A percentile compares a stretch with the other conserved stretches of the same genome.
Evolutionary conservation across 352 stramenopile species (phyloP).

Genomic region (Phytophthora uliginosa): DNA sequence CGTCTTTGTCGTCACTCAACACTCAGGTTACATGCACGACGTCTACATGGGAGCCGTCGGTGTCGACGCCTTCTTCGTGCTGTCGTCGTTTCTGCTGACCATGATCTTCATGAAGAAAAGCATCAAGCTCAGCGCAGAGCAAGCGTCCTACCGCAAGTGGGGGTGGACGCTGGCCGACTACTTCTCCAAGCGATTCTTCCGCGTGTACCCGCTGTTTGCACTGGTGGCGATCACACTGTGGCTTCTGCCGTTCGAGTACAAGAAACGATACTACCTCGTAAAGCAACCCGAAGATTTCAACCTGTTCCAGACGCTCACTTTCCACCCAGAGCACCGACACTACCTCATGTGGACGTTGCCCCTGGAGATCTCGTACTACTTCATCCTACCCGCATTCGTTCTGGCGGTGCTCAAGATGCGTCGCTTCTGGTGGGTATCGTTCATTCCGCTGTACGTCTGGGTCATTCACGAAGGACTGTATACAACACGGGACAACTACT

Average conservation of each 20-base stretch:
- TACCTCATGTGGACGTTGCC: constrained; percentile 23
- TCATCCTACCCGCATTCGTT: constrained; percentile 18
- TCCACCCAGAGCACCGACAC: constrained; percentile 16
- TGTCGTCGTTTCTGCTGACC: constrained; percentile 13
- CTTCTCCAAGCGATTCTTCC: constrained; percentile 7
- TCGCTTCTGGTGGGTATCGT: constrained; percentile 16
- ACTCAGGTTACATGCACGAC: constrained; percentile 15
- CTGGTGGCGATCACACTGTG: constrained; percentile 5
- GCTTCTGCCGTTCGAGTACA: constrained; percentile 12
- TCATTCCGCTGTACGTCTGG: constrained; percentile 11
- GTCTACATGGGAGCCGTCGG: constrained; percentile 12
- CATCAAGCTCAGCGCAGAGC: constrained; percentile 3
- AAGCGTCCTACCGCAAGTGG: constrained; percentile 10
- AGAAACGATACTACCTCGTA: constrained; percentile 14
- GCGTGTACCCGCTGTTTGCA: constrained; percentile 3
- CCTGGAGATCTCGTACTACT: constrained; percentile 28
- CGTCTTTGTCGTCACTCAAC: constrained; percentile 17
- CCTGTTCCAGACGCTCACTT: constrained; percentile 14
- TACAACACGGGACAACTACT: constrained; percentile 4
- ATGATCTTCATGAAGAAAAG: constrained; percentile 20
- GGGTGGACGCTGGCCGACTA: constrained; percentile 4
- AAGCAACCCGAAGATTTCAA: constrained; percentile 9
- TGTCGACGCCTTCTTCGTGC: constrained; percentile 13
- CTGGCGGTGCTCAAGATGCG: constrained; percentile 7
- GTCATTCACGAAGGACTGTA: constrained; percentile 18